Evolutionary conservation across 805 yeast genomes (phyloP).

Genomic region (Wickerhamomyces alni): DNA sequence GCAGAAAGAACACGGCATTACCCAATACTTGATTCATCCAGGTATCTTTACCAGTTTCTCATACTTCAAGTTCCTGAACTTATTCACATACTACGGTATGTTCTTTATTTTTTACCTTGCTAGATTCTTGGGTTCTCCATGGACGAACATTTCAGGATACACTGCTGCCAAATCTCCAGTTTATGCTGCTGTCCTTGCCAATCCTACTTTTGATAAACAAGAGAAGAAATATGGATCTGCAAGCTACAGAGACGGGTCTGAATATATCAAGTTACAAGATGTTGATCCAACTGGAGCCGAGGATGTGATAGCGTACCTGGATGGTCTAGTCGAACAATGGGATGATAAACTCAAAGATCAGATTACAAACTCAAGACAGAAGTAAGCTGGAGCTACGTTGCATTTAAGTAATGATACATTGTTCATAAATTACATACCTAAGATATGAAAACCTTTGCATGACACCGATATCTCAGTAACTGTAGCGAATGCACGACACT

Average conservation of each 20-base stretch:
- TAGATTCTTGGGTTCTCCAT: constrained; percentile 73
- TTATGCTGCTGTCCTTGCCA: constrained; percentile 51
- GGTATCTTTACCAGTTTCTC: constrained; percentile 88
- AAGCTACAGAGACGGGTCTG: constrained; percentile 56
- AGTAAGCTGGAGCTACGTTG: too few relatives aligned
- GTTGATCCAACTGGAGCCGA: constrained; percentile 60
- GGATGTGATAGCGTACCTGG: constrained; percentile 62
- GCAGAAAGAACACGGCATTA: constrained; percentile 42
- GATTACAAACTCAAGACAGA: constrained; percentile 37
- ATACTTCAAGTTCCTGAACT: constrained; percentile 67
- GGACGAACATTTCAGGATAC: constrained; percentile 87
- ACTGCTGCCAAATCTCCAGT: constrained; percentile 86
- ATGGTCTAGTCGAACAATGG: constrained; percentile 59
- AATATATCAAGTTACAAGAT: constrained; percentile 48
- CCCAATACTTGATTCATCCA: constrained; percentile 82
- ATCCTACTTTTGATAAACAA: constrained; percentile 40
- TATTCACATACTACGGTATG: constrained; percentile 85
- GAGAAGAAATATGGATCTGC: constrained; percentile 70
- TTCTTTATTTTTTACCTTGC: constrained; percentile 75
- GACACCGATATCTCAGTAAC: too few relatives aligned
- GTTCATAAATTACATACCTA: neutral
- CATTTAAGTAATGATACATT: too few relatives aligned
- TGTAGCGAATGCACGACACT: too few relatives aligned
- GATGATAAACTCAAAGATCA: constrained; percentile 69
- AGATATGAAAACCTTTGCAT: neutral